Evolutionary conservation across 176 grass and related monocot genomes (phyloP).

Genomic region (Zizania latifolia): DNA sequence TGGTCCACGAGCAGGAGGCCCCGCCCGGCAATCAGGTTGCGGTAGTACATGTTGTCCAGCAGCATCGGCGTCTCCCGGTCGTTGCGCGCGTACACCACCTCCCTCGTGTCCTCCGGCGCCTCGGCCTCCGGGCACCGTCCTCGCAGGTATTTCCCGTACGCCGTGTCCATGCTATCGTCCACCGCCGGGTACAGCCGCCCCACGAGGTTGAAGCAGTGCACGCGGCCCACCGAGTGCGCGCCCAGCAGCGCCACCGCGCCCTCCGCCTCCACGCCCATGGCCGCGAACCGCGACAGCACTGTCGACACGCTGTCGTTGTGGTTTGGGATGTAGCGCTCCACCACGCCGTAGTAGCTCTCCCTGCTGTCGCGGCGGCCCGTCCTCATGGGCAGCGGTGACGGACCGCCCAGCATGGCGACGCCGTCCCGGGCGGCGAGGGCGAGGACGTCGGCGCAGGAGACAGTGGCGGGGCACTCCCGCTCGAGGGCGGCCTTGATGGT

Average conservation of each 20-base stretch:
- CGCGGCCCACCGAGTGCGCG: slow-evolving; percentile 54
- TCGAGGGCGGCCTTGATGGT: slow-evolving; percentile 36
- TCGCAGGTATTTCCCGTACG: slow-evolving; percentile 36
- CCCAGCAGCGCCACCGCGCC: slow-evolving; percentile 41
- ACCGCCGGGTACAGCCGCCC: slow-evolving; percentile 28
- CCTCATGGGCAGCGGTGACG: slow-evolving; percentile 13
- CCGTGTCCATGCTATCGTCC: slow-evolving; percentile 26
- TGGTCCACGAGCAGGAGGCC: slow-evolving; percentile 56
- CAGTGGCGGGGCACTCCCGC: slow-evolving; percentile 40
- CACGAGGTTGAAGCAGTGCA: slow-evolving; percentile 51
- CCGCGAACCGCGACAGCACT: slow-evolving; percentile 25
- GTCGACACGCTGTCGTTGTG: slow-evolving; percentile 16
- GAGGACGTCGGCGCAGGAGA: slow-evolving; percentile 78
- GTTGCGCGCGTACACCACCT: slow-evolving; percentile 52
- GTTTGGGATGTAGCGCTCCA: slow-evolving; percentile 16
- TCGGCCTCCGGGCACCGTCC: slow-evolving; percentile 30
- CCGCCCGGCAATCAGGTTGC: slow-evolving; percentile 25
- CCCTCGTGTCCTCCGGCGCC: slow-evolving; percentile 26
- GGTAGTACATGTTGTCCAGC: slow-evolving; percentile 60
- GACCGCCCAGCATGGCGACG: slow-evolving; percentile 32
- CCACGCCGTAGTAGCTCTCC: slow-evolving; percentile 6
- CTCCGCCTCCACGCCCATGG: slow-evolving; percentile 30
- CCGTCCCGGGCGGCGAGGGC: slow-evolving; percentile 56
- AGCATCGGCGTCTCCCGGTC: slow-evolving; percentile 57
- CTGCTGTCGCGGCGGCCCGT: slow-evolving; percentile 34